Percentiles rank a stretch among this genome's conserved stretches.
These are phyloP conservation scores for Microsporum audouinii DNA, from an alignment of 2,329 filamentous ascomycete genomes.

Conservation along the genomic window DNA sequence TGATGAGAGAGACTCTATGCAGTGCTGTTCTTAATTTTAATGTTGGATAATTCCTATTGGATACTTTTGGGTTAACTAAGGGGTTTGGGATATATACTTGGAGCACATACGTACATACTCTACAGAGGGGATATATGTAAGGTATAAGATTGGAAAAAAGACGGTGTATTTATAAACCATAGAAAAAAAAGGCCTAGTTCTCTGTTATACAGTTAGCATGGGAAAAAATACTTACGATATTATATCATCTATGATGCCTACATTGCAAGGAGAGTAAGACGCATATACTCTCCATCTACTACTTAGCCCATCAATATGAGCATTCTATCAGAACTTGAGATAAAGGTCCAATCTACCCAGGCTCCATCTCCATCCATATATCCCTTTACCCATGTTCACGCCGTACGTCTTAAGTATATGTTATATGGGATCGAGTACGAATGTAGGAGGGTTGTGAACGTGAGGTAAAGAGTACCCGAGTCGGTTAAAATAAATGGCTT, in stretches of 20 bases:
- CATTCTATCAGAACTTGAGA: not conserved
- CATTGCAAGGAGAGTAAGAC: not conserved
- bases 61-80: not conserved
- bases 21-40: slow-evolving; percentile 4
- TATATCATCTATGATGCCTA: not conserved
- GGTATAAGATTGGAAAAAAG: not conserved
- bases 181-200: not conserved
- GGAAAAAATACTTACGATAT: not conserved
- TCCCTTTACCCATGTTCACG: not conserved
- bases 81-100: not conserved
- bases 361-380: not conserved
- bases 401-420: not conserved
- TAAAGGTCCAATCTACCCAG: not conserved
- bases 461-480: not conserved
- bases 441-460: not conserved
- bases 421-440: not conserved
- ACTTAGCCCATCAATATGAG: not conserved
- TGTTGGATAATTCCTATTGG: not conserved
- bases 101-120: not conserved
- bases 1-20: slow-evolving; percentile 5
- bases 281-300: not conserved
- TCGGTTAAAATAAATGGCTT: not conserved
- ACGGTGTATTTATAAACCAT: not conserved
- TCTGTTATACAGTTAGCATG: not conserved
- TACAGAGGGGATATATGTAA: not conserved